phyloP scores from a whole-genome alignment of 768 basidiomycete species.

The Tulasnella sp. region DNA sequence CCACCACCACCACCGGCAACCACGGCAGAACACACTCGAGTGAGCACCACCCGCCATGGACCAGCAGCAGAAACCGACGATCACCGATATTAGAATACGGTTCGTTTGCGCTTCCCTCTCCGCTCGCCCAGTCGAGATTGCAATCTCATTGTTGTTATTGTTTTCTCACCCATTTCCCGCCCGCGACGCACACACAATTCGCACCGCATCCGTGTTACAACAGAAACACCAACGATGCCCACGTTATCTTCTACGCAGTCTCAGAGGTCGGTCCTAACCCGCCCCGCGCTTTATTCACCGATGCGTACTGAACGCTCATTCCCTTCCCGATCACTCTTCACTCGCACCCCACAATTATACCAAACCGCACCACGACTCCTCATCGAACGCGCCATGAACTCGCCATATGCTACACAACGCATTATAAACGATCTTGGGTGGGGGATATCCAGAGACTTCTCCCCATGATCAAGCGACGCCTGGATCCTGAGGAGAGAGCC shows the following conservation, averaged over 20 bases:
- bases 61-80: slow-evolving; percentile 21
- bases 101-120: not conserved
- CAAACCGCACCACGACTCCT: not conserved
- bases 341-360: not conserved
- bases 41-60: not conserved
- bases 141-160: slow-evolving; percentile 8
- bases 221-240: slow-evolving; percentile 63
- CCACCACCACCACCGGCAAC: not conserved
- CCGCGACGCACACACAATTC: not conserved
- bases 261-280: slow-evolving; percentile 43
- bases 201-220: not conserved
- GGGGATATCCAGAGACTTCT: slow-evolving; percentile 42
- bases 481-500: slow-evolving; percentile 75
- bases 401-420: not conserved
- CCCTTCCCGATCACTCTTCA: not conserved
- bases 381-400: not conserved
- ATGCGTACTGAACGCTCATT: not conserved
- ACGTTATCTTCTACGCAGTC: slow-evolving; percentile 76
- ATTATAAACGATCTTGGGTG: not conserved
- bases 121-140: not conserved
- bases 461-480: slow-evolving; percentile 73
- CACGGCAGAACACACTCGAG: not conserved
- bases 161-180: not conserved
- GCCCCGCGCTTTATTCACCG: not conserved
- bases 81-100: slow-evolving; percentile 24